Base-by-base conservation (phyloP, 768 basidiomycete genomes). In the Amanita molliuscula region DNA sequence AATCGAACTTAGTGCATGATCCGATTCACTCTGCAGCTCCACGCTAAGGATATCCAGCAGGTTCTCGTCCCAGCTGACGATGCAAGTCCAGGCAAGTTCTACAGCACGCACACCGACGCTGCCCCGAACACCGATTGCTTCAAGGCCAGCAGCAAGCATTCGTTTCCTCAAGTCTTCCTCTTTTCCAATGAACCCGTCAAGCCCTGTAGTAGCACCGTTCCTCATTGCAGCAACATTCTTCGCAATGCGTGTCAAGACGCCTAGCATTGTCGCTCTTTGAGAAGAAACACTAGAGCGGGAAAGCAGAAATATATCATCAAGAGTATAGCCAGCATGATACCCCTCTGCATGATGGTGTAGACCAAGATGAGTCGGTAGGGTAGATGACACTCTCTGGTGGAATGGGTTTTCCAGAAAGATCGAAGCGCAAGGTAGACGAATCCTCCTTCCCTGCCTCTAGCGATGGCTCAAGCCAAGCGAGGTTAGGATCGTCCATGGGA, bases 301-400 rank as follows among this genome's bases (percentile, higher is more conserved):
- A 7, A 94, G 73, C 35, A 87, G 67, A 40, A 94, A 82, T 3
- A 95, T 72, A 53, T 95, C 93, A 38, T 89, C 82, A 1, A 95
- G 68, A 0, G 89, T 93, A 65, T 96, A 96, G 0, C 92, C 93
- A 0, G 93, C 93, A 50, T 75, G 79, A 28, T 71, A 66, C 1
- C 83, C 77, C 49, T 88, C 82, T 0, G 91, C 84, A 60, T 95
- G 93, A 60, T 96, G 93, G 64, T 97, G 92, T 3, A 95, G 70
- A 3, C 93, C 93, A 5, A 91, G 74, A 65, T 92, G 83, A 0
- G 88, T 84, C 1, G 91, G 92, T 2, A 95, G 70, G 1, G 70
- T 71, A 0, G 71, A 62, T 2, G 79, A 76, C 2, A 81, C n/a
- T 57, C 2, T 70, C 59, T 0, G 68, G 52, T 1, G 87, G 71